Base-by-base conservation (phyloP, 2,329 filamentous ascomycete genomes). In the Phoma sp. region DNA sequence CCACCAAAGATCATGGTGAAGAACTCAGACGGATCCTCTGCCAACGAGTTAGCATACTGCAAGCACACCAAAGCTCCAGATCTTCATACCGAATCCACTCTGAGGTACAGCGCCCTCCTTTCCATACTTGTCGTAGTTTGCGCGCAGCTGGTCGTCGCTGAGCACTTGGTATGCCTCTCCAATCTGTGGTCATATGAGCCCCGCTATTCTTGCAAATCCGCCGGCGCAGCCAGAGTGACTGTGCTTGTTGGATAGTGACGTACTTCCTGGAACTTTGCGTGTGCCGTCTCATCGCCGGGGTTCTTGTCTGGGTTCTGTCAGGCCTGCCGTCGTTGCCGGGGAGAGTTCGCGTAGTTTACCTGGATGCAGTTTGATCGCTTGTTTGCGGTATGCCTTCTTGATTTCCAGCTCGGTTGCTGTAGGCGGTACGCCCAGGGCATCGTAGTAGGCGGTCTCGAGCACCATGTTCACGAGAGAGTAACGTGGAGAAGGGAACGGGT, bases 1-100 rank as follows among this genome's bases (percentile, higher is more conserved):
- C 95, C 95, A 66, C 95, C 95, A 73, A 99, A 99, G 67, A 99
- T 99, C 82, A 93, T 96, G 70, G 90, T 90, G 80, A 99, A 99
- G 84, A 99, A 99, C 78, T 99, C 95, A 62, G 92, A 85, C 1
- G 95, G 95, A 75, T 99, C 95, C 81, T 89, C 86, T 85, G 71
- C 51, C 24, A n/a, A 40, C 49, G 39, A 38, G 57, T 69, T 46
- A 71, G 66, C 60, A 40, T 24, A 32, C n/a, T 53, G 68, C 32
- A 67, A 57, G 38, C 22, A 22, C 27, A 10, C 29, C 4, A 24
- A 1, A n/a, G 15, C 8, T 22, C 17, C 13, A 22, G 12, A 25
- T 17, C 2, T 35, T 62, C 80, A 51, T 74, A 84, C 91, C 91
- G 76, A 99, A 99, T 60, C 95, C 95, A 69, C 92, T 90, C 68